A percentile compares a stretch with the other conserved stretches of the same genome.
phyloP scores from a whole-genome alignment of 2,329 filamentous ascomycete species.

The Fusarium sp. region DNA sequence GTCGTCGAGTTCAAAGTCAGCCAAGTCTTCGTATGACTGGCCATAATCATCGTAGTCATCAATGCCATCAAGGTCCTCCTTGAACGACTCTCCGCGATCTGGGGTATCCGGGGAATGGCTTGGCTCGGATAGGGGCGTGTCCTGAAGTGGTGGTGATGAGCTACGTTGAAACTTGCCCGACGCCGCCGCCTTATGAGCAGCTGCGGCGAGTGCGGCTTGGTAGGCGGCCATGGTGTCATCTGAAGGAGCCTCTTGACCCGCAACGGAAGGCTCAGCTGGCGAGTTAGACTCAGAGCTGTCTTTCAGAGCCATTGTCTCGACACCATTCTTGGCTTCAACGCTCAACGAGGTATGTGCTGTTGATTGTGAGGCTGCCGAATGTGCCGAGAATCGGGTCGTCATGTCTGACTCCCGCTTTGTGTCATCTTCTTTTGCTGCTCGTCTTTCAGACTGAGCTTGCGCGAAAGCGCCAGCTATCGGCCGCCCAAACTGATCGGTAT shows the following conservation, averaged over 20 bases:
- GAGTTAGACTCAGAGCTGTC: constrained; percentile 16
- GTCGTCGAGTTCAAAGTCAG: constrained; percentile 79
- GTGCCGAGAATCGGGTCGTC: constrained; percentile 58
- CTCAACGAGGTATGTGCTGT: constrained; percentile 67
- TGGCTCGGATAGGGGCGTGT: constrained; percentile 23
- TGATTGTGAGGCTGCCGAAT: constrained; percentile 59
- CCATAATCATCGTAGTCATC: constrained; percentile 57
- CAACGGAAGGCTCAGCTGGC: constrained; percentile 16
- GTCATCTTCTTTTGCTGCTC: constrained; percentile 44
- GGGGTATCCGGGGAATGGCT: constrained; percentile 25
- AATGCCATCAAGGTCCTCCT: constrained; percentile 58
- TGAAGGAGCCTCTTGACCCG: constrained; percentile 15
- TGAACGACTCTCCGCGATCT: constrained; percentile 20
- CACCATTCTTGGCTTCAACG: constrained; percentile 38
- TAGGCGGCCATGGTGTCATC: constrained; percentile 69
- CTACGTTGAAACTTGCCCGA: constrained; percentile 80
- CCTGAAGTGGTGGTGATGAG: constrained; percentile 55
- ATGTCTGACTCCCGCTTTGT: constrained; percentile 61
- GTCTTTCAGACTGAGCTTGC: constrained; percentile 61
- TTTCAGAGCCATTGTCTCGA: constrained; percentile 13
- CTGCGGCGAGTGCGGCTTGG: constrained; percentile 86
- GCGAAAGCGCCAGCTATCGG: constrained; percentile 71
- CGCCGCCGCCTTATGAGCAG: constrained; percentile 80
- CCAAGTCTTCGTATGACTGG: constrained; percentile 70
- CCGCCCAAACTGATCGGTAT: constrained; percentile 72